Percentiles rank a stretch among this genome's conserved stretches.
phyloP scores from a whole-genome alignment of 2,329 filamentous ascomycete species.

The Sporothrix protearum region DNA sequence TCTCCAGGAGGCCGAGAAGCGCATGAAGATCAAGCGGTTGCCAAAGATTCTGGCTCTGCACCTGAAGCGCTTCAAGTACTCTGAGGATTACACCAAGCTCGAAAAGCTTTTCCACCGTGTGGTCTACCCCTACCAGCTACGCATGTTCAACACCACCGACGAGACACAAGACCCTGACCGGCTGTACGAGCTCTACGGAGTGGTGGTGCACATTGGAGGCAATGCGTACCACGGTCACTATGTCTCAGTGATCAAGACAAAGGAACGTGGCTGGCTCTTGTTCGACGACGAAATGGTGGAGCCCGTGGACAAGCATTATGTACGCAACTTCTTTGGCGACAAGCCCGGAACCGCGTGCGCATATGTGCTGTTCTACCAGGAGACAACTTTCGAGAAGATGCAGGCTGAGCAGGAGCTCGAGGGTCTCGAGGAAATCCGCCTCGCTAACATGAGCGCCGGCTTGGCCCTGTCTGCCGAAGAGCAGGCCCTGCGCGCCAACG shows the following conservation, averaged over 20 bases:
- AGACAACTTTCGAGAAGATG: slow-evolving; percentile 68
- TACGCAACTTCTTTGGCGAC: slow-evolving; percentile 95
- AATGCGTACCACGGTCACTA: slow-evolving; percentile 98
- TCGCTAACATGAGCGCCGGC: slow-evolving; percentile 55
- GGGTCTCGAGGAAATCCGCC: slow-evolving; percentile 59
- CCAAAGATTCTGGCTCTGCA: slow-evolving; percentile 90
- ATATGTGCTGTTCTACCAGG: slow-evolving; percentile 97
- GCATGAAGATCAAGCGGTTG: slow-evolving; percentile 97
- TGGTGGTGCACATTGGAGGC: slow-evolving; percentile 94
- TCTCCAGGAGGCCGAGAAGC: slow-evolving; percentile 94
- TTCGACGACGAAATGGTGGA: slow-evolving; percentile 99
- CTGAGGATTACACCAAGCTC: slow-evolving; percentile 85
- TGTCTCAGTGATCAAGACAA: slow-evolving; percentile 94
- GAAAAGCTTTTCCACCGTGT: slow-evolving; percentile 97
- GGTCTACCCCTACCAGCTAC: slow-evolving; percentile 93
- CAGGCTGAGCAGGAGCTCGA: slow-evolving; percentile 80
- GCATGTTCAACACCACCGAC: slow-evolving; percentile 95
- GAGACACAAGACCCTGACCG: slow-evolving; percentile 91
- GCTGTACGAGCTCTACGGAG: slow-evolving; percentile 92
- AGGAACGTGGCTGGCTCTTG: slow-evolving; percentile 90
- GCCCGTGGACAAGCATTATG: slow-evolving; percentile 93
- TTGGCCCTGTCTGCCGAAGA: slow-evolving; percentile 42
- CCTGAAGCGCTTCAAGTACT: slow-evolving; percentile 97
- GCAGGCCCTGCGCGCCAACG: slow-evolving; percentile 45
- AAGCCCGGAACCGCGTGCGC: slow-evolving; percentile 87